These are phyloP conservation scores for Gaertneriomyces semiglobifer DNA, from an alignment of 192 early-diverging fungal genomes.

Conservation along the genomic window DNA sequence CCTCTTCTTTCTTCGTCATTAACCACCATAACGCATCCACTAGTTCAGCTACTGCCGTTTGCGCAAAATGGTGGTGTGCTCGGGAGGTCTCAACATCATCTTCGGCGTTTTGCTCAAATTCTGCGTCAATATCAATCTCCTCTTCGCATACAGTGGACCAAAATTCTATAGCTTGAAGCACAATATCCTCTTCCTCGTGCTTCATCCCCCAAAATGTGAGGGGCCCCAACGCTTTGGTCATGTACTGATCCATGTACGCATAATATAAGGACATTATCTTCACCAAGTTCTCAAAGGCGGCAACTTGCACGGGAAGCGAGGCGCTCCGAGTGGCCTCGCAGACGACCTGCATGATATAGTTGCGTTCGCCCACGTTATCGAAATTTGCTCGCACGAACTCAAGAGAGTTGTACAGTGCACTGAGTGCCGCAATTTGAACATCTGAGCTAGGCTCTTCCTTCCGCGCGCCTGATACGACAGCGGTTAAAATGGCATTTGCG, in stretches of 20 bases:
- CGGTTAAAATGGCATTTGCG: constrained; percentile 88
- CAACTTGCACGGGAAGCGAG: constrained; percentile 72
- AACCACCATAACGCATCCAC: constrained; percentile 80
- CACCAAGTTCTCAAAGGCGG: constrained; percentile 94
- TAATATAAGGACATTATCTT: constrained; percentile 98
- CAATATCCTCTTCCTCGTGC: constrained; percentile 80
- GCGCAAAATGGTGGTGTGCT: constrained; percentile 70
- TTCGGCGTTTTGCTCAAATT: constrained; percentile 53
- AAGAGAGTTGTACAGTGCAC: constrained; percentile 90
- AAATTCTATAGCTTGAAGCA: constrained; percentile 97
- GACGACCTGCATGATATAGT: constrained; percentile 98
- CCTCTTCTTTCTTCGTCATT: constrained; percentile 96
- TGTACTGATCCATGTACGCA: constrained; percentile 92
- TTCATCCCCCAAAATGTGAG: constrained; percentile 93
- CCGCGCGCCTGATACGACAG: constrained; percentile 91
- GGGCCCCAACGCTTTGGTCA: constrained; percentile 89
- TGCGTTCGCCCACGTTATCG: constrained; percentile 88
- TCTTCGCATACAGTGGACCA: constrained; percentile 99
- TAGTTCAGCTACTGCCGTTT: constrained; percentile 71
- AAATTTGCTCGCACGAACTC: constrained; percentile 95
- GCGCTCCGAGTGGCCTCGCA: constrained; percentile 79
- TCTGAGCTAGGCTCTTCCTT: constrained; percentile 85
- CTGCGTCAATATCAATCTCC: constrained; percentile 73
- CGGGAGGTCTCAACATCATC: constrained; percentile 6
- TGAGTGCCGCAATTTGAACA: constrained; percentile 83